phyloP scores from a whole-genome alignment of 164 flowering plant genomes.

The Liriodendron chinense region DNA sequence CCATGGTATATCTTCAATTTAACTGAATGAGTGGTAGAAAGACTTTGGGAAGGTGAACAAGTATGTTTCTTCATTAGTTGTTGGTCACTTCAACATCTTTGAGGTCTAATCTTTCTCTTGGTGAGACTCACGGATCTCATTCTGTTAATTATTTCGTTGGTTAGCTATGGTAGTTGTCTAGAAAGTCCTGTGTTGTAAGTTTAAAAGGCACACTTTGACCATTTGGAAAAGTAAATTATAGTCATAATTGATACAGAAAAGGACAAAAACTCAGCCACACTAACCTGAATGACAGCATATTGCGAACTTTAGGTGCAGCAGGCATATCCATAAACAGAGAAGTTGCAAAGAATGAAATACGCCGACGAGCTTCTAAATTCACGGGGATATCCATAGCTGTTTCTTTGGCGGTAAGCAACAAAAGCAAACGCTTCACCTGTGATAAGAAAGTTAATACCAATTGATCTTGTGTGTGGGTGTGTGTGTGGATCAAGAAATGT shows the following conservation, averaged over 20 bases:
- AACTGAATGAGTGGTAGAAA: not conserved
- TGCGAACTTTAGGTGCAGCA: conserved; percentile 80
- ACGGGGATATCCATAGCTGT: conserved; percentile 77
- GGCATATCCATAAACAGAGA: conserved; percentile 95
- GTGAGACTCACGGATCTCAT: not conserved
- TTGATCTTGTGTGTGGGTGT: not conserved
- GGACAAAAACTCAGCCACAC: not conserved
- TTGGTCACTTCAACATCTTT: too few relatives aligned
- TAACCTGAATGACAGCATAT: conserved; percentile 94
- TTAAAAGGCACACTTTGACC: not conserved
- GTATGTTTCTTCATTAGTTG: too few relatives aligned
- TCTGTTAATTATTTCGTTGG: not conserved
- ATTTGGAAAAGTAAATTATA: not conserved
- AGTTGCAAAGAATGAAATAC: conserved; percentile 85
- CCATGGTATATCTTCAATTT: not conserved
- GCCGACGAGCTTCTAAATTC: conserved; percentile 88
- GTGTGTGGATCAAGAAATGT: not conserved
- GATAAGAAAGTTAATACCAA: conserved; percentile 7
- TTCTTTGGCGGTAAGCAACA: conserved; percentile 82
- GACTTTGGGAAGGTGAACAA: too few relatives aligned
- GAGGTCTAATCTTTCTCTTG: too few relatives aligned
- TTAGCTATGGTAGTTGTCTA: not conserved
- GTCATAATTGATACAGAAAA: not conserved
- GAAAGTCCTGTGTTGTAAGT: not conserved
- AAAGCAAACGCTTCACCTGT: conserved; percentile 75